Percentiles rank a stretch among this genome's conserved stretches.
These are phyloP conservation scores for Penicillium sp. DNA, from an alignment of 2,329 filamentous ascomycete species.

Conservation along the genomic window DNA sequence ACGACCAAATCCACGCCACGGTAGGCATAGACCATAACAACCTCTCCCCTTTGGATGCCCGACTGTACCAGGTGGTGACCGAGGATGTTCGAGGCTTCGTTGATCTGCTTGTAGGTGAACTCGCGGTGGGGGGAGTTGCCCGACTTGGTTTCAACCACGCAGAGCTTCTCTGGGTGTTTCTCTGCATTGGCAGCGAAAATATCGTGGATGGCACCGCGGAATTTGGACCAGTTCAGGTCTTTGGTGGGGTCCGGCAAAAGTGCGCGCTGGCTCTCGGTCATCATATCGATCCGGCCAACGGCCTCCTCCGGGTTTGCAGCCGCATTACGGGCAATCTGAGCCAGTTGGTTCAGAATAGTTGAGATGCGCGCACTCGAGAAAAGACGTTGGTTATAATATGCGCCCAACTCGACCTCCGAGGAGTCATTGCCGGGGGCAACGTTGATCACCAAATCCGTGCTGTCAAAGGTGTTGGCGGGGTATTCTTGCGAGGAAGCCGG, in stretches of 20 bases:
- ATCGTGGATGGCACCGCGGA: constrained; percentile 43
- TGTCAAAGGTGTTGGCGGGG: constrained; percentile 42
- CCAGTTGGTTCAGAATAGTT: constrained; percentile 42
- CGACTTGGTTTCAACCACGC: constrained; percentile 61
- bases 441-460: constrained; percentile 41
- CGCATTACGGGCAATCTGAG: constrained; percentile 39
- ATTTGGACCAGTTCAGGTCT: constrained; percentile 45
- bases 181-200: constrained; percentile 50
- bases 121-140: constrained; percentile 52
- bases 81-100: constrained; percentile 74
- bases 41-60: constrained; percentile 72
- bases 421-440: constrained; percentile 27
- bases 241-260: constrained; percentile 41
- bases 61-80: constrained; percentile 71
- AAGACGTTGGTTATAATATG: constrained; percentile 44
- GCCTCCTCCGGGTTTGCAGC: constrained; percentile 37
- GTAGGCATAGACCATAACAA: constrained; percentile 89
- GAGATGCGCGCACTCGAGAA: constrained; percentile 45
- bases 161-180: constrained; percentile 62
- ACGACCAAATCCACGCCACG: constrained; percentile 72
- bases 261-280: constrained; percentile 31
- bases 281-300: constrained; percentile 43
- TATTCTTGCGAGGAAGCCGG: constrained; percentile 40
- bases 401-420: constrained; percentile 32
- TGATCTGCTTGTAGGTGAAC: constrained; percentile 82